A percentile compares a stretch with the other conserved stretches of the same genome.
phyloP scores from a whole-genome alignment of 257 asterid species.

The Salvia rosmarinus region DNA sequence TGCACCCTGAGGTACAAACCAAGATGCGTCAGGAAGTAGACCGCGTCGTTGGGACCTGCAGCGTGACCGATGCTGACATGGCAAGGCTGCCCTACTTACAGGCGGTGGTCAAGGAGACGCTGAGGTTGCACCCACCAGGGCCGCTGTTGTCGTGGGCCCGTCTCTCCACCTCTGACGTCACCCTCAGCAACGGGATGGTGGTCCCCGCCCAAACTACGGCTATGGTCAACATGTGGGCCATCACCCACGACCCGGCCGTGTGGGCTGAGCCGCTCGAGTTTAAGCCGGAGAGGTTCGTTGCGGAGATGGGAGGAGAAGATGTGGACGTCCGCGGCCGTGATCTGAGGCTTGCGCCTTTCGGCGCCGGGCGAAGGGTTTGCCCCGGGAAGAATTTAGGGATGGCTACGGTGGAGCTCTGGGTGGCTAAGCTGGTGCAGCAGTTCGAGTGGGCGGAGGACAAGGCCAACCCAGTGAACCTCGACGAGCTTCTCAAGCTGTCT shows the following conservation, averaged over 20 bases:
- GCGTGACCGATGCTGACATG: constrained; percentile 3
- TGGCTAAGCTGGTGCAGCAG: neutral
- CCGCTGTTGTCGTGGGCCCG: constrained; percentile 5
- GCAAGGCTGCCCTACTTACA: constrained; percentile 2
- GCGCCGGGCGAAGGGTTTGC: neutral
- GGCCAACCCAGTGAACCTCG: neutral
- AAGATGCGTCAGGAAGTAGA: neutral
- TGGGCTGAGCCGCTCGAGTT: constrained; percentile 2
- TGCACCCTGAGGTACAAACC: constrained; percentile 4
- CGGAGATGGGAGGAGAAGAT: neutral
- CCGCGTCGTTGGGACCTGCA: neutral
- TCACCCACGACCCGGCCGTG: neutral
- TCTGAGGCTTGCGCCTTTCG: neutral
- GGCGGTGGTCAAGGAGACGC: neutral
- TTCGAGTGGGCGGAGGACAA: neutral
- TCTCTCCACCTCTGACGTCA: neutral
- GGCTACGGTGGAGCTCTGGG: neutral
- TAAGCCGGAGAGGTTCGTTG: neutral
- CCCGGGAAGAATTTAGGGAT: neutral
- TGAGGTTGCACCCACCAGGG: neutral
- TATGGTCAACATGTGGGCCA: constrained; percentile 7
- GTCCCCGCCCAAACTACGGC: neutral
- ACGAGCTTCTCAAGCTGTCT: neutral
- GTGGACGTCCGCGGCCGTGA: neutral
- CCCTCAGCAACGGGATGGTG: neutral